A percentile compares a stretch with the other conserved stretches of the same genome.
These are phyloP conservation scores for Crithidia fasciculata DNA, from an alignment of 208 protist species.

Conservation along the genomic window DNA sequence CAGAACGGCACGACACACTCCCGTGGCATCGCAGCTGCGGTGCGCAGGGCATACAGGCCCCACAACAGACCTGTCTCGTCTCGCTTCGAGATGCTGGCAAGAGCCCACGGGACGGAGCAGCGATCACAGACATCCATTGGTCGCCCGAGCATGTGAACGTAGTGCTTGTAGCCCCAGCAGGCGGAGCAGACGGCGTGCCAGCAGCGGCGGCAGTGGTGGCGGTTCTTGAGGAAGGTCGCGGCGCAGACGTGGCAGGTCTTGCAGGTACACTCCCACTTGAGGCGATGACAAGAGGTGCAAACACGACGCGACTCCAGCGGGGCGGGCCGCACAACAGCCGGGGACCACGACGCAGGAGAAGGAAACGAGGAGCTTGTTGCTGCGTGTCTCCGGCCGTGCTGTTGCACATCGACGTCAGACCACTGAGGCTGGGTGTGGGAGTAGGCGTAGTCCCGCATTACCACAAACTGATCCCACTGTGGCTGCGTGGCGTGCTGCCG, in stretches of 20 bases:
- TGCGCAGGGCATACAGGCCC: slow-evolving; percentile 72
- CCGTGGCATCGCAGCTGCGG: slow-evolving; percentile 62
- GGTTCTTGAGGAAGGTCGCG: slow-evolving; percentile 30
- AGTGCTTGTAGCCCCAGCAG: slow-evolving; percentile 56
- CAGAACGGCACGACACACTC: slow-evolving; percentile 61
- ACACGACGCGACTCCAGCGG: slow-evolving; percentile 38
- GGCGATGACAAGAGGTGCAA: slow-evolving; percentile 54
- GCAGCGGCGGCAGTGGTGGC: slow-evolving; percentile 83
- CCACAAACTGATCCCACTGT: slow-evolving; percentile 42
- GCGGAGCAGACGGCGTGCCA: slow-evolving; percentile 57
- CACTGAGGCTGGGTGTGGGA: slow-evolving; percentile 67
- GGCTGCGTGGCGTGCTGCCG: slow-evolving; percentile 26
- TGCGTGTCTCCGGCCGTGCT: background rate
- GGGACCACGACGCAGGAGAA: slow-evolving; percentile 3
- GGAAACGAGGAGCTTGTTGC: background rate
- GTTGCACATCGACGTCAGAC: slow-evolving; percentile 10
- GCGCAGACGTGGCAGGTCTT: slow-evolving; percentile 50
- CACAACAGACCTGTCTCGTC: slow-evolving; percentile 51
- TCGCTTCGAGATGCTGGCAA: slow-evolving; percentile 45
- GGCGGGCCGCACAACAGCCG: slow-evolving; percentile 29
- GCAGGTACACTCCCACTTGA: slow-evolving; percentile 63
- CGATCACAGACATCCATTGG: slow-evolving; percentile 58
- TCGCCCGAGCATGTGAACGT: slow-evolving; percentile 58
- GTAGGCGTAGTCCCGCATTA: slow-evolving; percentile 50
- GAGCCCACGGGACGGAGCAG: slow-evolving; percentile 65